Evolutionary conservation across 495 filamentous ascomycete genomes (phyloP), one percentile per base, ranked within the genome.

Genomic region (Aspergillus bertholletiae): DNA sequence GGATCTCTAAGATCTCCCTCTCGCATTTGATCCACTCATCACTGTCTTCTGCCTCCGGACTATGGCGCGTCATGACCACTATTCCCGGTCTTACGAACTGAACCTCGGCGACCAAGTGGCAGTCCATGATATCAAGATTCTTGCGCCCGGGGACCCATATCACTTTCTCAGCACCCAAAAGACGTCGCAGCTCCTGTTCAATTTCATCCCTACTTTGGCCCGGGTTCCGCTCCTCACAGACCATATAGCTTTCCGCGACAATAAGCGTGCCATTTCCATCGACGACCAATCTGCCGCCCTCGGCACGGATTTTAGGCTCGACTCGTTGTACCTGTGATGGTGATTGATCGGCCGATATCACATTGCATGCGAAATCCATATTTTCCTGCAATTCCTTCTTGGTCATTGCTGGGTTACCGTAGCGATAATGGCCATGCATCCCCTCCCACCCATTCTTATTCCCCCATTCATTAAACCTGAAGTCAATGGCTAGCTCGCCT

Each of bases 401-500:
- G 18, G 53, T 46, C 62, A 65, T 54, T 20, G 55, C 13, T 0
- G 64, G 62, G 54, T 57, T 62, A 2, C 30, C 30, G 8, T 27
- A 46, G 3, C 40, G 23, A 21, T 54, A 54, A 13, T 47, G 40
- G 15, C 46, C 41, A 26, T 32, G 30, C 13, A 32, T 20, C n/a
- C 41, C 51, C 7, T 15, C 13, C 28, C 51, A 54, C 20, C 51
- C 51, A 18, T 60, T 65, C 50, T 64, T 66, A 34, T 56, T 58
- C 21, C 63, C 60, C 65, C 65, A 68, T 41, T 66, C 65, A 44
- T 66, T 68, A 48, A 68, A 68, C 0, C 59, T 53, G 49, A 66
- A 64, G 44, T 59, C 57, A 7, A 68, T 46, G 1, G 63, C 65
- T 43, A 66, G 58, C 7, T 27, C 3, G 4, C 59, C 64, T 17